A percentile compares a stretch with the other conserved stretches of the same genome.
Conservation (phyloP, 1,284 basidiomycete genomes). For the Sporisorium exsertum region DNA sequence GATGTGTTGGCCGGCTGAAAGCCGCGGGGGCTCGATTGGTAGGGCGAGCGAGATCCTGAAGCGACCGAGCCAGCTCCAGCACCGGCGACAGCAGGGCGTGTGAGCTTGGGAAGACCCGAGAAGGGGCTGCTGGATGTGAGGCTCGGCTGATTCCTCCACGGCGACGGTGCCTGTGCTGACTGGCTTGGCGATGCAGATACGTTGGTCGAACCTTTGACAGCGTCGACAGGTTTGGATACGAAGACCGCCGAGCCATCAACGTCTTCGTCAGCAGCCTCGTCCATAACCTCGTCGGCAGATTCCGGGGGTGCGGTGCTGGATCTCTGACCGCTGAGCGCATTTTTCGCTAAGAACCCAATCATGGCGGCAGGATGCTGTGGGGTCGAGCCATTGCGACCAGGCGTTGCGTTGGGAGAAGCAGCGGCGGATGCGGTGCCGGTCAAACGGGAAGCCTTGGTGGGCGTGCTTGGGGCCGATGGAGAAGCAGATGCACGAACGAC, state of each 20-base stretch:
- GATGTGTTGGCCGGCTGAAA: slow-evolving; percentile 43
- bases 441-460: slow-evolving; percentile 13
- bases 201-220: neutral
- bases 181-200: slow-evolving; percentile 4
- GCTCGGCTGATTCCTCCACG: slow-evolving; percentile 45
- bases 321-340: slow-evolving; percentile 33
- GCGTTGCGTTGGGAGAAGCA: slow-evolving; percentile 19
- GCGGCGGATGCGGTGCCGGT: slow-evolving; percentile 1
- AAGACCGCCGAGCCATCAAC: slow-evolving; percentile 37
- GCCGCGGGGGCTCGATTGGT: slow-evolving; percentile 24
- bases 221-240: slow-evolving; percentile 15
- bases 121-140: slow-evolving; percentile 52
- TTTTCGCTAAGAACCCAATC: slow-evolving; percentile 49
- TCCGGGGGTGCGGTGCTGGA: neutral
- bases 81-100: slow-evolving; percentile 14
- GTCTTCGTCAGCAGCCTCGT: slow-evolving; percentile 17
- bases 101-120: slow-evolving; percentile 49
- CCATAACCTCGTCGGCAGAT: slow-evolving; percentile 25
- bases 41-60: slow-evolving; percentile 33
- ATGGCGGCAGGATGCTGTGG: slow-evolving; percentile 36
- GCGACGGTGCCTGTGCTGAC: slow-evolving; percentile 15
- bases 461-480: slow-evolving; percentile 36
- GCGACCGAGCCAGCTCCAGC: slow-evolving; percentile 13
- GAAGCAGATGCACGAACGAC: slow-evolving; percentile 48
- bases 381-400: slow-evolving; percentile 14